Percentiles rank a stretch among this genome's conserved stretches.
phyloP scores from a whole-genome alignment of 345 rosid species.

The Citrus australasica region DNA sequence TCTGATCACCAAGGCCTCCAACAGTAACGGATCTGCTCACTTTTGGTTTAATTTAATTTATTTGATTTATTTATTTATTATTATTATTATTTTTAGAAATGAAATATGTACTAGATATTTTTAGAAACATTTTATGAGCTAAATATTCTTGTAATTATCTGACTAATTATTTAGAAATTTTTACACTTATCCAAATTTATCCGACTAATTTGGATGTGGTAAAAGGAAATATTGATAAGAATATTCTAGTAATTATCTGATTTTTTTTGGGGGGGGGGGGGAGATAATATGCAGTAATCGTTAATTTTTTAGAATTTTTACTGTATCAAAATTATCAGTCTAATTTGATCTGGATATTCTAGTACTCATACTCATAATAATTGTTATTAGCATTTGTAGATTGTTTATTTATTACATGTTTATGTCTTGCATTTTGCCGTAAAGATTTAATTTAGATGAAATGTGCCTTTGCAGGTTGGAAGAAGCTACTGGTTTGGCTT shows the following conservation, averaged over 20 bases:
- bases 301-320: background rate
- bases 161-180: no score
- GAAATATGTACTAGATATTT: no score
- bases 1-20: conserved; percentile 74
- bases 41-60: background rate
- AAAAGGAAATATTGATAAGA: no score
- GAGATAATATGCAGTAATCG: background rate
- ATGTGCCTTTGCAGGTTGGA: conserved; percentile 54
- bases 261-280: no score
- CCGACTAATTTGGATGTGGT: no score
- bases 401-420: background rate
- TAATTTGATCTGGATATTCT: background rate
- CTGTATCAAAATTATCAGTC: background rate
- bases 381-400: background rate
- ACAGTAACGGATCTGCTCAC: conserved; percentile 39
- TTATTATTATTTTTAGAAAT: no score
- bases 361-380: background rate
- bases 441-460: background rate
- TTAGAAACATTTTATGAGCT: no score
- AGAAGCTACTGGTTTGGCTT: conserved; percentile 79
- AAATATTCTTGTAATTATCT: background rate
- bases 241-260: background rate
- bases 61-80: background rate
- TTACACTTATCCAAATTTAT: background rate
- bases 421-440: background rate